These are phyloP conservation scores for Ilex asprella DNA, from an alignment of 257 asterid genomes.

Conservation along the genomic window DNA sequence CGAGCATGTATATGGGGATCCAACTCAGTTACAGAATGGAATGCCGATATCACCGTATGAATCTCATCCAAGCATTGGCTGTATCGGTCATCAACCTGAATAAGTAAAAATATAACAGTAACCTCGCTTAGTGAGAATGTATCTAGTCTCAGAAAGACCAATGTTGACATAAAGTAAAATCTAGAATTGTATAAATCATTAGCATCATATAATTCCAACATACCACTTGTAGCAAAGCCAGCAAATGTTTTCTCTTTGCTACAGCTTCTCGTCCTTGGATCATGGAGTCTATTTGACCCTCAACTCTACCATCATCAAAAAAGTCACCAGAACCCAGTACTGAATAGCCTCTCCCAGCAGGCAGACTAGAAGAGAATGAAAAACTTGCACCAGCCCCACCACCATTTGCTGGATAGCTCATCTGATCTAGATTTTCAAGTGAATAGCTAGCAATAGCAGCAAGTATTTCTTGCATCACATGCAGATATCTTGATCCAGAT, in stretches of 20 bases:
- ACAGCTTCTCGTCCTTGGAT: constrained; percentile 30
- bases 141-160: too few relatives aligned
- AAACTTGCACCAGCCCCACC: constrained; percentile 11
- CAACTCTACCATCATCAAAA: constrained; percentile 7
- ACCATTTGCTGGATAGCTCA: constrained; percentile 18
- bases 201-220: constrained; percentile 1
- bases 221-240: constrained; percentile 71
- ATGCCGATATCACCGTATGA: constrained; percentile 72
- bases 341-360: constrained; percentile 15
- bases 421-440: constrained; percentile 27
- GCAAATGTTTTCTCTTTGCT: constrained; percentile 52
- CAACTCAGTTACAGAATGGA: constrained; percentile 70
- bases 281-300: constrained; percentile 13
- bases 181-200: not conserved
- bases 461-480: constrained; percentile 70
- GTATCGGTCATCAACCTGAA: constrained; percentile 76
- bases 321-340: constrained; percentile 14
- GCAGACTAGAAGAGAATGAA: constrained; percentile 16
- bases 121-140: too few relatives aligned
- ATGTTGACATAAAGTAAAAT: too few relatives aligned
- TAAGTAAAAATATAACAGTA: not conserved
- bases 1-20: constrained; percentile 71
- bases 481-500: constrained; percentile 49
- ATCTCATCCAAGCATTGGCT: constrained; percentile 76
- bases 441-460: constrained; percentile 56